Conservation (phyloP, 75 land plant species). For the Ceratopteris richardii region DNA sequence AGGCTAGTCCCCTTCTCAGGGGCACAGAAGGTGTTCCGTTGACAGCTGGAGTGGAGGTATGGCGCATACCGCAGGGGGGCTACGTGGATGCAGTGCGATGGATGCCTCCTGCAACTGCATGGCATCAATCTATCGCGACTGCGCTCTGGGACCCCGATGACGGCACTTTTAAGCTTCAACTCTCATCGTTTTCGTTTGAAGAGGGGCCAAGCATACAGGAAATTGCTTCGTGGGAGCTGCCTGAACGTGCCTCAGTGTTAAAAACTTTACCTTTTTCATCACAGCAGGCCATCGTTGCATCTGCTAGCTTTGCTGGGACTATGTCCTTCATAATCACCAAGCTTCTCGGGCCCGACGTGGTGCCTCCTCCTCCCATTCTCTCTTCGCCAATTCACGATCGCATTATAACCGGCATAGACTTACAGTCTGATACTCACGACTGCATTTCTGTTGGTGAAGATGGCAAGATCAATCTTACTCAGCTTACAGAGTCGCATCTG, state of each 20-base stretch:
- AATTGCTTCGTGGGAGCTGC: slow-evolving; percentile 17
- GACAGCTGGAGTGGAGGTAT: slow-evolving; percentile 21
- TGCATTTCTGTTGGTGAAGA: slow-evolving; percentile 77
- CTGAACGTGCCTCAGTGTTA: slow-evolving; percentile 28
- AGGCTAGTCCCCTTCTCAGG: background rate
- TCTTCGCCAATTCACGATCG: slow-evolving; percentile 32
- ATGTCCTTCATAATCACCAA: slow-evolving; percentile 33
- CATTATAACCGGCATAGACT: slow-evolving; percentile 40
- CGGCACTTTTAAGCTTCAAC: slow-evolving; percentile 31
- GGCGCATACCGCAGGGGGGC: slow-evolving; percentile 44
- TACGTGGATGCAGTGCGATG: slow-evolving; percentile 79
- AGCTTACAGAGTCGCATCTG: slow-evolving; percentile 29
- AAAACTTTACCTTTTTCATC: slow-evolving; percentile 14
- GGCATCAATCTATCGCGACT: slow-evolving; percentile 35
- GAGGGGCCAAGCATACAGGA: slow-evolving; percentile 30
- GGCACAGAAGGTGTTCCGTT: background rate
- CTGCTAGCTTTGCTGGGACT: slow-evolving; percentile 40
- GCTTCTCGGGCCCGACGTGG: slow-evolving; percentile 11
- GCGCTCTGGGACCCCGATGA: slow-evolving; percentile 42
- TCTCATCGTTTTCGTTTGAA: slow-evolving; percentile 11
- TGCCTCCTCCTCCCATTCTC: slow-evolving; percentile 9
- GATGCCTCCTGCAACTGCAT: slow-evolving; percentile 57
- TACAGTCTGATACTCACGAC: slow-evolving; percentile 30
- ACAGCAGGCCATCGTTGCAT: slow-evolving; percentile 27
- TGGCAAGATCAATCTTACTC: slow-evolving; percentile 67